phyloP scores from a whole-genome alignment of 352 stramenopile species.

The Phytophthora pluvialis region DNA sequence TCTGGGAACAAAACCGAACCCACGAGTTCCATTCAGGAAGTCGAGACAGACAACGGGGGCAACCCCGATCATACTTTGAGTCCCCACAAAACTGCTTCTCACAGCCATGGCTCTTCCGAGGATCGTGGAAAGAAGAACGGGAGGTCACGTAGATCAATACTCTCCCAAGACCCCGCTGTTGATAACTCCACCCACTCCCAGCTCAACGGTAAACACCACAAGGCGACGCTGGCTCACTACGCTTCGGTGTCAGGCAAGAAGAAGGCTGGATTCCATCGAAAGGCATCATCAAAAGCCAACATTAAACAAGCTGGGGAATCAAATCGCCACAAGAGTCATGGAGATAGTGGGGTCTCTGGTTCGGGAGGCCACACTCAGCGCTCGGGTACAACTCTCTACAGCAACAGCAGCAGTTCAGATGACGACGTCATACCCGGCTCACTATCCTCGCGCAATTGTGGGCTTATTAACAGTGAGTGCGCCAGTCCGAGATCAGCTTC shows the following conservation, averaged over 20 bases:
- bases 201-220: slow-evolving; percentile 16
- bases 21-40: no score
- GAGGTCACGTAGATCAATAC: slow-evolving; percentile 17
- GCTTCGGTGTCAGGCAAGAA: slow-evolving; percentile 6
- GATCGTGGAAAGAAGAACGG: slow-evolving; percentile 13
- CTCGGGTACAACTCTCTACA: slow-evolving; percentile 11
- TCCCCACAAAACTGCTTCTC: background rate
- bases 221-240: no score
- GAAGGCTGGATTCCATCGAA: slow-evolving; percentile 2
- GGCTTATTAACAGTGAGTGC: no score
- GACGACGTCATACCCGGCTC: background rate
- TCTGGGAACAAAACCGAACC: no score
- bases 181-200: slow-evolving; percentile 9
- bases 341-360: background rate
- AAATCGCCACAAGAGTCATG: no score
- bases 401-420: background rate
- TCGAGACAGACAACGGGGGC: no score
- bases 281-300: background rate
- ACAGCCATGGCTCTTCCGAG: background rate
- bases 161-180: background rate
- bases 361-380: slow-evolving; percentile 6
- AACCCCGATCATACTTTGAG: no score
- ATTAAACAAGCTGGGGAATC: background rate
- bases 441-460: no score
- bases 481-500: background rate